Percentiles rank a stretch among this genome's conserved stretches.
Evolutionary conservation across 148 eudicot genomes (phyloP).

Genomic region (Diospyros lotus): DNA sequence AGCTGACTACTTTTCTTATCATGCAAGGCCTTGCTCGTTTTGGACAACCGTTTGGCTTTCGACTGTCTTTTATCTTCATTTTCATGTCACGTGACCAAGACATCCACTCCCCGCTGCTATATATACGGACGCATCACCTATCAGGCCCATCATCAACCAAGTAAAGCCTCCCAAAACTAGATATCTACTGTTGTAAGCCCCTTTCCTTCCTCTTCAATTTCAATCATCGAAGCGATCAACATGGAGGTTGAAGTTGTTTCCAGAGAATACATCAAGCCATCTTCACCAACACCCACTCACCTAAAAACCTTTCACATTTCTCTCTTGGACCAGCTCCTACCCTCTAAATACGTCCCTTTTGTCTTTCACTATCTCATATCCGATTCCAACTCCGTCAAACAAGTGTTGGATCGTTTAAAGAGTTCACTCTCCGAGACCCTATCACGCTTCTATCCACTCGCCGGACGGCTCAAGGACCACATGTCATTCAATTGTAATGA

Average conservation of each 20-base stretch:
- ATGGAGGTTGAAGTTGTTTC: conserved; percentile 11
- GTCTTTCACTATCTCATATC: conserved; percentile 5
- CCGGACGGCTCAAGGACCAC: conserved; percentile 20
- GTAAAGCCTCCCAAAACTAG: no score
- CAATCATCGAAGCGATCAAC: neutral
- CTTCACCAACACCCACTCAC: conserved; percentile 34
- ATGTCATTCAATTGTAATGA: conserved; percentile 31
- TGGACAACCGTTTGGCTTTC: no score
- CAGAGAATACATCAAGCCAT: conserved; percentile 34
- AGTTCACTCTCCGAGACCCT: conserved; percentile 25
- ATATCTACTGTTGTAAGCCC: no score
- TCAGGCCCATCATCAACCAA: no score
- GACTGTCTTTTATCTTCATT: no score
- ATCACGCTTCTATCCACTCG: conserved; percentile 34
- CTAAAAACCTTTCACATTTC: conserved; percentile 26
- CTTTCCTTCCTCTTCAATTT: no score
- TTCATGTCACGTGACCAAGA: no score
- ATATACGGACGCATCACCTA: no score
- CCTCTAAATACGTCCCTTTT: conserved; percentile 25
- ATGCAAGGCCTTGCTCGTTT: no score
- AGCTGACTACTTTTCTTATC: no score
- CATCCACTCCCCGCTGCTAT: no score
- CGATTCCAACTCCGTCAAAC: no score
- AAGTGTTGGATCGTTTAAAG: conserved; percentile 1
- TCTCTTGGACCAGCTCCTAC: conserved; percentile 30